A percentile compares a stretch with the other conserved stretches of the same genome.
Evolutionary conservation across 805 yeast species (phyloP).

Genomic region (Candida takata): DNA sequence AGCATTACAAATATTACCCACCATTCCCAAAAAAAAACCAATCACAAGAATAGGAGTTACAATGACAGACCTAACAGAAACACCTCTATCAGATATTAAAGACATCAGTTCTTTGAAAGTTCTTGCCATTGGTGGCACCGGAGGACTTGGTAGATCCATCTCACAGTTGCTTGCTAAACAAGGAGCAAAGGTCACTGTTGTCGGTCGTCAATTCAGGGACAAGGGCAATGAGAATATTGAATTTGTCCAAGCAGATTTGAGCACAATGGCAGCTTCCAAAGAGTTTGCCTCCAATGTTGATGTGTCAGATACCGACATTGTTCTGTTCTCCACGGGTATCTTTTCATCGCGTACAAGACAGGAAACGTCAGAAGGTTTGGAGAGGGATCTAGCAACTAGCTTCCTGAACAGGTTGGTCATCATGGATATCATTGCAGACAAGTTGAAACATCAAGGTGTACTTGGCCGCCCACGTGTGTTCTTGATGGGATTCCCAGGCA

Average conservation of each 20-base stretch:
- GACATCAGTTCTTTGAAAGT: slow-evolving; percentile 2
- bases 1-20: no score
- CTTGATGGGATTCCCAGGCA: slow-evolving; percentile 35
- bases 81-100: neutral
- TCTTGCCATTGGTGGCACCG: slow-evolving; percentile 34
- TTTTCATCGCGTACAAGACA: slow-evolving; percentile 26
- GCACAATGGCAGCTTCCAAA: slow-evolving; percentile 22
- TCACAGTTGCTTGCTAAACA: slow-evolving; percentile 18
- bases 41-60: no score
- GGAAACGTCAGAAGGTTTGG: slow-evolving; percentile 32
- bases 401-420: slow-evolving; percentile 30
- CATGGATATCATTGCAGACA: slow-evolving; percentile 23
- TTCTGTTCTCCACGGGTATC: slow-evolving; percentile 36
- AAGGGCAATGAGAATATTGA: slow-evolving; percentile 19
- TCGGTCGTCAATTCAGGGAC: slow-evolving; percentile 31
- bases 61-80: neutral
- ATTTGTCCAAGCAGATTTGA: slow-evolving; percentile 30
- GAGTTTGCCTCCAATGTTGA: slow-evolving; percentile 21
- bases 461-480: slow-evolving; percentile 27
- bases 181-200: slow-evolving; percentile 30
- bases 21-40: no score
- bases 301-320: slow-evolving; percentile 20
- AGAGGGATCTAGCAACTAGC: slow-evolving; percentile 32
- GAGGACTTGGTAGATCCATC: slow-evolving; percentile 34
- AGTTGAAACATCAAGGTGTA: slow-evolving; percentile 11